Base-by-base conservation (phyloP, 257 asterid species). In the Fraxinus excelsior region DNA sequence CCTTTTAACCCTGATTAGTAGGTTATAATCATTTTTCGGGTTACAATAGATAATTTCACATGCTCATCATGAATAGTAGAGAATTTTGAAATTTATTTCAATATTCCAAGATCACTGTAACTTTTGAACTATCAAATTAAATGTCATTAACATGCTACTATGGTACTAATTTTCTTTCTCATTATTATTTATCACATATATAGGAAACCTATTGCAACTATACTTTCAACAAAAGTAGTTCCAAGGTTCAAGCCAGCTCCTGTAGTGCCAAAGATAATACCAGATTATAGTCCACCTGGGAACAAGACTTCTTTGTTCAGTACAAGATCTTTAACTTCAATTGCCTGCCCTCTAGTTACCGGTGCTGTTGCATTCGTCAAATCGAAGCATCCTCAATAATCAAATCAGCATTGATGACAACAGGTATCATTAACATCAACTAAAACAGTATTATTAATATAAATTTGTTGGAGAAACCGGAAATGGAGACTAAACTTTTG, bases 311-410 rank as follows among this genome's bases (percentile, higher is more conserved):
- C 91, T 1, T 26, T 49, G 4, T 87, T 88, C 68, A 80, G 84
- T 25, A 72, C 90, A n/a, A 82, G 66, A 53, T 90, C 98, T 0
- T 96, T 97, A 34, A 93, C 97, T 40, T 93, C 98, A 21, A 91
- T 93, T 97, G 89, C 98, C 29, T 93, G 98, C 67, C 98, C 98
- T 2, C 98, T 87, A 66, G 97, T 91, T 25, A 80, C 90, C 0
- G 97, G 96, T 23, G 89, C 95, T n/a, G 82, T 87, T 86, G 90
- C 97, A 1, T 84, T 88, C 70, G 67, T 93, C 74, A 93, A 90
- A 71, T 89, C 96, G 11, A 51, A 80, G 0, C 97, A 80, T 68
- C 92, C 90, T 89, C 96, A 2, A 78, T 81, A 23, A 91, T 93
- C 84, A 91, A 87, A 83, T 91, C 97, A 6, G 94, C 97, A 19